Percentiles rank a stretch among this genome's conserved stretches.
These are phyloP conservation scores for Golubevia sp. DNA, from an alignment of 1,284 basidiomycete species.

Conservation along the genomic window DNA sequence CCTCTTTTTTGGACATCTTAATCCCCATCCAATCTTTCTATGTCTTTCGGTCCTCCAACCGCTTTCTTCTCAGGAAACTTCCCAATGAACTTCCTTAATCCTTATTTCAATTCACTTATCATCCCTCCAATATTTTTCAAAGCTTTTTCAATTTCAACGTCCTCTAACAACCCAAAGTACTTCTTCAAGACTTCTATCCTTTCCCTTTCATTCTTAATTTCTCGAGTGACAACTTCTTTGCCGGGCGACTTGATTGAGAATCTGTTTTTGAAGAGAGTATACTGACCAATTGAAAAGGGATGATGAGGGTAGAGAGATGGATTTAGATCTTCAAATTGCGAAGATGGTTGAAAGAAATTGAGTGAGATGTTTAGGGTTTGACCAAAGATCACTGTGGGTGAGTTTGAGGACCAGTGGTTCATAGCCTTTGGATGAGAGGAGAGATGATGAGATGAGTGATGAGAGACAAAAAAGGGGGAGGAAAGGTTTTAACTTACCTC, in stretches of 20 bases:
- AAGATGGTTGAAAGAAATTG: constrained; percentile 4
- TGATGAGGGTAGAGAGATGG: constrained; percentile 22
- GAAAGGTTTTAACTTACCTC: no score
- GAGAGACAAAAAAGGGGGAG: no score
- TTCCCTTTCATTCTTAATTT: constrained; percentile 11
- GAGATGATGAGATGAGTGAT: no score
- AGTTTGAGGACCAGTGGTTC: no score
- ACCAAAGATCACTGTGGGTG: constrained; percentile 8
- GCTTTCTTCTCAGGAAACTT: no score
- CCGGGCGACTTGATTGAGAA: constrained; percentile 10
- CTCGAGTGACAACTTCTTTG: background rate
- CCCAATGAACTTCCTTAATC: no score
- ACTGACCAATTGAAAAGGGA: constrained; percentile 14
- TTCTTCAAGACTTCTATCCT: constrained; percentile 16
- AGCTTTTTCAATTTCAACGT: constrained; percentile 10
- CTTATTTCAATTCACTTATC: constrained; percentile 14
- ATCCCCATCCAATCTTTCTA: no score
- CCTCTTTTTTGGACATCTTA: no score
- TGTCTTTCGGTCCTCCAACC: no score
- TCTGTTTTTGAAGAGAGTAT: constrained; percentile 15
- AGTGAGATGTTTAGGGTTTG: constrained; percentile 14
- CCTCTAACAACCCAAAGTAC: constrained; percentile 14
- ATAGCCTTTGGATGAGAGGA: no score
- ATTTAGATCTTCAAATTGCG: constrained; percentile 1
- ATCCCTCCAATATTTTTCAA: constrained; percentile 11